Conservation (phyloP, 192 early-diverging fungal genomes). For the Paraglomus brasilianum region DNA sequence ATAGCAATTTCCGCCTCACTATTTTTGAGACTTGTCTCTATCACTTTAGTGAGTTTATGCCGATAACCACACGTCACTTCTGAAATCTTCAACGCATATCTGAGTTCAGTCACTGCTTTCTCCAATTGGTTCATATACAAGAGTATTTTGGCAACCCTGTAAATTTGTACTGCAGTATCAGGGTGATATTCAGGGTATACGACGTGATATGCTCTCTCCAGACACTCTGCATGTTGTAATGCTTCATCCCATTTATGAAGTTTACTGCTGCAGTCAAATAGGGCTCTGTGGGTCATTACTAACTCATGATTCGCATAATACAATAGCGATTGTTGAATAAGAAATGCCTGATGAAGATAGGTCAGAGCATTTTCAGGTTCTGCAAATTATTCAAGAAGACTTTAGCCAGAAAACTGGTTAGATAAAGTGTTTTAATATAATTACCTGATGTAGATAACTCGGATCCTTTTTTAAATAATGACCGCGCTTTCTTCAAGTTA, state of each 20-base stretch:
- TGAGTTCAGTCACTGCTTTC: conserved; percentile 1
- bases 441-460: conserved; percentile 5
- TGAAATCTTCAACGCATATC: conserved; percentile 16
- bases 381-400: neutral
- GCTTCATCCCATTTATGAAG: conserved; percentile 11
- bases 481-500: neutral
- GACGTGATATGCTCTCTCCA: conserved; percentile 6
- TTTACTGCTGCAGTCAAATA: conserved; percentile 17
- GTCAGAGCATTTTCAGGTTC: neutral
- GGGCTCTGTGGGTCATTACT: conserved; percentile 12
- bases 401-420: neutral
- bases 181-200: conserved; percentile 24
- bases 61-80: conserved; percentile 20
- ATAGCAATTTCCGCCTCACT: conserved; percentile 6
- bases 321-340: conserved; percentile 20
- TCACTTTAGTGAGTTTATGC: conserved; percentile 20
- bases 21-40: conserved; percentile 10
- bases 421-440: neutral
- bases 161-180: conserved; percentile 9
- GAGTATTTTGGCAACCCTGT: conserved; percentile 17
- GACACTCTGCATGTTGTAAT: conserved; percentile 9
- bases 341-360: conserved; percentile 11
- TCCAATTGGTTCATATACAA: conserved; percentile 3
- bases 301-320: conserved; percentile 17
- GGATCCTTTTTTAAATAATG: conserved; percentile 21